Base-by-base conservation (phyloP, 1,284 basidiomycete species). In the Coriolopsis trogii region DNA sequence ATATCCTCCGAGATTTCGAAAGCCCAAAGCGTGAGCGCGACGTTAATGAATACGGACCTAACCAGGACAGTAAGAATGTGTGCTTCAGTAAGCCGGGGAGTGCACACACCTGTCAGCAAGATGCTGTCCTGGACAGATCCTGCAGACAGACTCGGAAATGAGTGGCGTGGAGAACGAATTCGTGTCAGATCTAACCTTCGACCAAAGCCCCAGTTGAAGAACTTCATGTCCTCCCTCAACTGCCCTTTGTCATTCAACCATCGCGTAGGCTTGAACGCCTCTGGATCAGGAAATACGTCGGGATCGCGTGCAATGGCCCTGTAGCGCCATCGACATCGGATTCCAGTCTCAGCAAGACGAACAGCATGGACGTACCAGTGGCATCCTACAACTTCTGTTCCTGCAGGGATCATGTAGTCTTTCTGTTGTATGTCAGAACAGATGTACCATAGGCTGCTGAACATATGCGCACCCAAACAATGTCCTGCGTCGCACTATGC, bases 141-240 rank as follows among this genome's bases (percentile, higher is more conserved):
- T 79, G 51, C 10, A 29, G 6, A 39, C 21, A 12, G n/a, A n/a
- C n/a, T n/a, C n/a, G n/a, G n/a, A n/a, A n/a, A n/a, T n/a, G n/a
- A n/a, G n/a, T n/a, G n/a, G n/a, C n/a, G n/a, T n/a, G n/a, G n/a
- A n/a, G n/a, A n/a, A n/a, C n/a, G n/a, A n/a, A n/a, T n/a, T n/a
- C n/a, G n/a, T n/a, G n/a, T n/a, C n/a, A n/a, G n/a, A n/a, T n/a
- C n/a, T 6, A 18, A 20, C 33, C 78, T 70, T 41, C 84, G 68
- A 4, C 84, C 85, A 58, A 84, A 86, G 0, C 85, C 82, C 54
- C 80, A 87, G 13, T 76, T 69, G 55, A 74, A 85, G 15, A 72
- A 70, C 51, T 70, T 75, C 24, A 84, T 59, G 49, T 84, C 77
- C 0, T 77, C 74, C 23, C 72, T 67, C 12, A 86, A 55, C n/a